A percentile compares a stretch with the other conserved stretches of the same genome.
These are phyloP conservation scores for Talaromyces verruculosus DNA, from an alignment of 2,329 filamentous ascomycete species.

Conservation along the genomic window DNA sequence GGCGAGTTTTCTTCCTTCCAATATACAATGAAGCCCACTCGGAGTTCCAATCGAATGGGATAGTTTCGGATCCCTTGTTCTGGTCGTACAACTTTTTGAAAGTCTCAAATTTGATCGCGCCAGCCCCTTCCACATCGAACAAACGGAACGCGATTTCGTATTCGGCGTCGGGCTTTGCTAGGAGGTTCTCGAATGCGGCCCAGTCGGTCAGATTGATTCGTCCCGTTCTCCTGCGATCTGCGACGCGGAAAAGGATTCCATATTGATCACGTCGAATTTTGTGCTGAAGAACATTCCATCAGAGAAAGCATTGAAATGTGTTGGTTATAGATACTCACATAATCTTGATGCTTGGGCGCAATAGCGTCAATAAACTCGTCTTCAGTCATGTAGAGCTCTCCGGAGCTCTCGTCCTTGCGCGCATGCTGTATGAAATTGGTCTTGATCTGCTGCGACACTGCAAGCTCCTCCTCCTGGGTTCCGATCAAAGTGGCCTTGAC, in stretches of 20 bases:
- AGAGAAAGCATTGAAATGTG: neutral
- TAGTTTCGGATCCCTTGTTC: conserved; percentile 79
- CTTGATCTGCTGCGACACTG: conserved; percentile 73
- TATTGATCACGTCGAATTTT: conserved; percentile 98
- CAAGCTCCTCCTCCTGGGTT: conserved; percentile 52
- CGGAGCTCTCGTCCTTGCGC: conserved; percentile 69
- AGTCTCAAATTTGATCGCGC: conserved; percentile 83
- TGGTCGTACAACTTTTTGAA: conserved; percentile 82
- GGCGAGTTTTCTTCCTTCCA: conserved; percentile 80
- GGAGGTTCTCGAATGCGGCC: conserved; percentile 89
- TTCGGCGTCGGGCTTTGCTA: conserved; percentile 92
- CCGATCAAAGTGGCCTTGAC: conserved; percentile 81
- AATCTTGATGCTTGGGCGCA: conserved; percentile 83
- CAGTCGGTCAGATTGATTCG: conserved; percentile 80
- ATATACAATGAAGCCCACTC: conserved; percentile 96
- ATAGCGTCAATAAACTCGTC: conserved; percentile 91
- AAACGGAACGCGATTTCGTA: conserved; percentile 98
- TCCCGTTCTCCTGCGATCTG: conserved; percentile 73
- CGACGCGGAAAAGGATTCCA: conserved; percentile 85
- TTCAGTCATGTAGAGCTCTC: conserved; percentile 75
- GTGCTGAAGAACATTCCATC: conserved; percentile 59
- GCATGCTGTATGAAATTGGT: conserved; percentile 75
- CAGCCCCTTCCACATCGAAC: conserved; percentile 82
- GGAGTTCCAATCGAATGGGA: conserved; percentile 96
- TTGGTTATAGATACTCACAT: conserved; percentile 62